A percentile compares a stretch with the other conserved stretches of the same genome.
Conservation (phyloP, 495 filamentous ascomycete genomes). For the Hypomontagnella submonticulosa region DNA sequence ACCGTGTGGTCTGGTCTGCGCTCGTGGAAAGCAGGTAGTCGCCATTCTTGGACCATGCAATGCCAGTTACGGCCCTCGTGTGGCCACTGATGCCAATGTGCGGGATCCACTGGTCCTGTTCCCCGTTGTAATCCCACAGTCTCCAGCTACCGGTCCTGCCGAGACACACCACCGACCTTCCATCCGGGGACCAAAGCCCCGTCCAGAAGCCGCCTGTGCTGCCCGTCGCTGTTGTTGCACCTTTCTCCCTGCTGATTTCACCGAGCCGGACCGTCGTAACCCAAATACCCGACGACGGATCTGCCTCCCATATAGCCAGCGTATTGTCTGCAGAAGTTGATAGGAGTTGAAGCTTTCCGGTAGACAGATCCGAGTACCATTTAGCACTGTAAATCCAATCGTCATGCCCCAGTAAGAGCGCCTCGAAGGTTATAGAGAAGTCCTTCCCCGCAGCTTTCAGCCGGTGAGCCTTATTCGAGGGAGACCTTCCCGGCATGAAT, state of each 20-base stretch:
- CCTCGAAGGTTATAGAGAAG: constrained; percentile 92
- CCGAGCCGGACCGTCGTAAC: constrained; percentile 83
- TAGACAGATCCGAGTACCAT: constrained; percentile 64
- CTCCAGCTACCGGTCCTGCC: constrained; percentile 95
- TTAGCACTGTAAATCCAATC: constrained; percentile 94
- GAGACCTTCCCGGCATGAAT: constrained; percentile 68
- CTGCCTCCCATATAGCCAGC: constrained; percentile 89
- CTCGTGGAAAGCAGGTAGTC: constrained; percentile 88
- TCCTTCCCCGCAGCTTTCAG: constrained; percentile 61
- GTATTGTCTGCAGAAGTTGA: constrained; percentile 96
- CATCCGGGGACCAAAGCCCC: constrained; percentile 88
- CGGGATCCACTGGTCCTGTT: constrained; percentile 76
- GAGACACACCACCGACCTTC: constrained; percentile 77
- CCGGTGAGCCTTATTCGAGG: constrained; percentile 90
- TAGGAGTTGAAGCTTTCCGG: constrained; percentile 74
- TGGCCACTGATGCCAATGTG: constrained; percentile 84
- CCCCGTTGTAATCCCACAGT: constrained; percentile 68
- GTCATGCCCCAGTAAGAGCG: constrained; percentile 92
- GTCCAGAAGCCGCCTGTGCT: constrained; percentile 97
- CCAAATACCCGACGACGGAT: constrained; percentile 87
- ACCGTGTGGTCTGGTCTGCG: constrained; percentile 92
- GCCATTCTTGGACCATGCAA: constrained; percentile 86
- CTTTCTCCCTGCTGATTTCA: constrained; percentile 92
- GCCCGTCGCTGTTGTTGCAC: constrained; percentile 93
- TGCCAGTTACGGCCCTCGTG: constrained; percentile 77